Evolutionary conservation across 2,329 filamentous ascomycete genomes (phyloP), one percentile per base, ranked within the genome.

Genomic region (Pyrenophora teres): DNA sequence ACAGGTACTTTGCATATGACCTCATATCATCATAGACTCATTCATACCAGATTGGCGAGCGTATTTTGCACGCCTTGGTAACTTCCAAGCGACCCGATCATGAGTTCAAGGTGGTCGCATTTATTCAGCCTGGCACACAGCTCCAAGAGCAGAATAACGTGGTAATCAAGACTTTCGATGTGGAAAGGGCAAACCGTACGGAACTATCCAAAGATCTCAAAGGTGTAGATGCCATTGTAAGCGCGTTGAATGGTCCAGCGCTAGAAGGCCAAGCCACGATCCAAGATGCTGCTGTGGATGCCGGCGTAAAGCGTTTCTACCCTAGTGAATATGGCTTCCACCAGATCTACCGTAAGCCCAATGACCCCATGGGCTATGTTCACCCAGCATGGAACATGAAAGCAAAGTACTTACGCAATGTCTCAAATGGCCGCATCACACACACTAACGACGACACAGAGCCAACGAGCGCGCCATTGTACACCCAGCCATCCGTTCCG

Each of bases 241-340:
- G 58, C 46, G 59, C 64, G 0, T 42, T 71, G 19, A 65, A 60
- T 31, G 63, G 62, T 0, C 52, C 57, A 19, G 59, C 50, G 0
- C 40, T 68, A 8, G 40, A 57, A 15, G 40, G 49, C 3, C 62
- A 70, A 40, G 32, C 40, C 6, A 48, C 40, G 2, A 57, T 69
- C 7, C 63, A 68, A 40, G 57, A 71, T 44, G 64, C 65, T 1
- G 64, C 62, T 2, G 56, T 52, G 1, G 52, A 60, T n/a, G 58
- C 62, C 10, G 60, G 63, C 2, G 67, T 70, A 1, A 60, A 62
- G 30, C 50, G 63, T 5, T 67, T 70, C 36, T 66, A 68, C 25
- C 64, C 59, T 0, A 64, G 61, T 31, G 65, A 70, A 37, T 65
- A 51, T 27, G 65, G 59, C 1, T 62, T 69, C 56, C 63, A 64